Percentiles rank a stretch among this genome's conserved stretches.
phyloP scores from a whole-genome alignment of 176 grass and related monocot genomes.

The Bromus sterilis region DNA sequence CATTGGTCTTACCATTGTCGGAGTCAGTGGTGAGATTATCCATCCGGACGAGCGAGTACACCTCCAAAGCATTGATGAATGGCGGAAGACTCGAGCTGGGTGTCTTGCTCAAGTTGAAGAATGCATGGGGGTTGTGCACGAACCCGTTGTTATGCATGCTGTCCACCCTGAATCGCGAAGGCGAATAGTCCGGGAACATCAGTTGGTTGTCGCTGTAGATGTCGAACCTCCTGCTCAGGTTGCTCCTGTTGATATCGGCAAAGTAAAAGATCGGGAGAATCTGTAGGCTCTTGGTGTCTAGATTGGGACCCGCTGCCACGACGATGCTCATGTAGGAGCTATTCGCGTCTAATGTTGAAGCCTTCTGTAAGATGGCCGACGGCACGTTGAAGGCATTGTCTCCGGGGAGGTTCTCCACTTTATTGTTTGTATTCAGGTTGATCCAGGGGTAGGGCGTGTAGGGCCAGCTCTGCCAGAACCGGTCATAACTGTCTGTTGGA shows the following conservation, averaged over 20 bases:
- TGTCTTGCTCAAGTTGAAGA: background rate
- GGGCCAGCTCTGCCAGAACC: background rate
- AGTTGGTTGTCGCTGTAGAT: background rate
- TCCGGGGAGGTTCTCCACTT: accelerated
- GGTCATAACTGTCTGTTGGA: background rate
- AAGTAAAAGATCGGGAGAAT: conserved; percentile 20
- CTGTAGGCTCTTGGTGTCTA: background rate
- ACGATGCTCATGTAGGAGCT: accelerated
- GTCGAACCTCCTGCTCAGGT: background rate
- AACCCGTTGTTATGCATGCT: background rate
- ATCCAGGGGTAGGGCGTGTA: background rate
- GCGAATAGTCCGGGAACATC: background rate
- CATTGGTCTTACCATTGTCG: background rate
- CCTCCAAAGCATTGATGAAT: conserved; percentile 4
- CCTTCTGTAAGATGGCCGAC: background rate
- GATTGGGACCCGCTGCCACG: background rate
- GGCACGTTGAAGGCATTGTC: background rate
- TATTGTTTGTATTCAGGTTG: background rate
- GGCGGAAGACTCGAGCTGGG: background rate
- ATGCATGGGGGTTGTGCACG: too few relatives aligned
- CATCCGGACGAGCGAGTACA: background rate
- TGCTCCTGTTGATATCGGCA: background rate
- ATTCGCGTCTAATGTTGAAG: background rate
- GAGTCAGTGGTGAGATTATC: background rate
- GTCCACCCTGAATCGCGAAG: accelerated